Conservation (phyloP, 441 rosid species). For the Erysimum cheiri region DNA sequence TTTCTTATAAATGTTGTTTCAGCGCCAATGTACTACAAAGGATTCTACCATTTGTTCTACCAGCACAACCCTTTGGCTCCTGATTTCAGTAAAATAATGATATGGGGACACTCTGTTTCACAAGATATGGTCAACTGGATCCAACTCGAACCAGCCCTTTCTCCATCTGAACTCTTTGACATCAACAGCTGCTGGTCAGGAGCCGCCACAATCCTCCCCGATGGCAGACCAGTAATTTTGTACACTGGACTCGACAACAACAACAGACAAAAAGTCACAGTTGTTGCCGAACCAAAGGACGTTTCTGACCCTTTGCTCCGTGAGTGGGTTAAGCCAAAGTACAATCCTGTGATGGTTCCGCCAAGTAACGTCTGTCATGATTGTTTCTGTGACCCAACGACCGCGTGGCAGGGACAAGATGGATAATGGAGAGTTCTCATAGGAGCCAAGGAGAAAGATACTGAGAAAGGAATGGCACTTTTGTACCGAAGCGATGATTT, state of each 20-base stretch:
- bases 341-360: constrained; percentile 55
- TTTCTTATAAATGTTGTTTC: constrained; percentile 27
- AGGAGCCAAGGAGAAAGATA: constrained; percentile 40
- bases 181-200: constrained; percentile 61
- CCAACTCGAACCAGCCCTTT: constrained; percentile 50
- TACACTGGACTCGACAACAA: constrained; percentile 48
- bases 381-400: constrained; percentile 61
- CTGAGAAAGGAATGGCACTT: constrained; percentile 45
- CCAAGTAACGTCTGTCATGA: constrained; percentile 28
- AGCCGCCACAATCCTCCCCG: constrained; percentile 52
- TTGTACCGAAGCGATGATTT: constrained; percentile 52
- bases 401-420: constrained; percentile 61
- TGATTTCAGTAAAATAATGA: constrained; percentile 39
- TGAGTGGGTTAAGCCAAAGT: constrained; percentile 55
- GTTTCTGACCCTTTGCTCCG: constrained; percentile 54
- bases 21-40: constrained; percentile 63
- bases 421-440: constrained; percentile 56
- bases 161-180: constrained; percentile 47
- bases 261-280: constrained; percentile 48
- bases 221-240: constrained; percentile 49
- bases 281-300: constrained; percentile 53
- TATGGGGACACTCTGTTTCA: constrained; percentile 69
- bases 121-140: constrained; percentile 61
- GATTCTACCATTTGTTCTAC: constrained; percentile 62
- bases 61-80: constrained; percentile 55